phyloP scores from a whole-genome alignment of 352 stramenopile species.

The Blastocystis sp. region DNA sequence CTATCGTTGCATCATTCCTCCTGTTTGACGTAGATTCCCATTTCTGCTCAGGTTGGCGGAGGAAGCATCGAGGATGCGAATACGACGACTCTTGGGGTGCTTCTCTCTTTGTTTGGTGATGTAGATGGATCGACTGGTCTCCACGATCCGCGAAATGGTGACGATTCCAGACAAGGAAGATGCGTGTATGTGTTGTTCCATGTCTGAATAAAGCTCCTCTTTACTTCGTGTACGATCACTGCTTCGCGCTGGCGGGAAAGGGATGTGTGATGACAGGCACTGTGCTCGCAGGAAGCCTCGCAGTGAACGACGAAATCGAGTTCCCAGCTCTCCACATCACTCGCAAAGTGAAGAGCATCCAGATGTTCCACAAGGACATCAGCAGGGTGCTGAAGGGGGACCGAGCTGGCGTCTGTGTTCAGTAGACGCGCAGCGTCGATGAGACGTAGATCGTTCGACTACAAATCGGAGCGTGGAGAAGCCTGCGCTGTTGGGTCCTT shows the following conservation, averaged over 20 bases:
- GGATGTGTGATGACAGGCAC: constrained; percentile 93
- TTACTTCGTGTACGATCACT: constrained; percentile 91
- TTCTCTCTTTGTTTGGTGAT: not conserved
- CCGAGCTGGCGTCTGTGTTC: constrained; percentile 86
- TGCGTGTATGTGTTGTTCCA: not conserved
- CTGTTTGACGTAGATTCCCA: constrained; percentile 5
- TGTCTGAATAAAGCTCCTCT: constrained; percentile 69
- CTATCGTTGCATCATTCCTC: constrained; percentile 73
- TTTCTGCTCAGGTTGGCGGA: constrained; percentile 43
- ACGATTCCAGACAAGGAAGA: constrained; percentile 18
- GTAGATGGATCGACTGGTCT: not conserved
- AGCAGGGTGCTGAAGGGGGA: constrained; percentile 79
- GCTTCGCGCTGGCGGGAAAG: constrained; percentile 90
- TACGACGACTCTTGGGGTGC: constrained; percentile 26
- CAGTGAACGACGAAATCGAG: constrained; percentile 84
- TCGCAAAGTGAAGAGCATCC: constrained; percentile 91
- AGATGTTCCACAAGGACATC: constrained; percentile 89
- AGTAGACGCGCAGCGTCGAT: constrained; percentile 62
- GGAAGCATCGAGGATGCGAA: constrained; percentile 55
- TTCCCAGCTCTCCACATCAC: constrained; percentile 75
- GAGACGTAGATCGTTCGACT: constrained; percentile 68
- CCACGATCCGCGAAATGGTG: not conserved
- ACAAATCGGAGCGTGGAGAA: constrained; percentile 67
- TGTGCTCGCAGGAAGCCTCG: constrained; percentile 76
- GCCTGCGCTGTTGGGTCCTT: constrained; percentile 69